Conservation (phyloP, 148 eudicot species). For the Hydrangea macrophylla region DNA sequence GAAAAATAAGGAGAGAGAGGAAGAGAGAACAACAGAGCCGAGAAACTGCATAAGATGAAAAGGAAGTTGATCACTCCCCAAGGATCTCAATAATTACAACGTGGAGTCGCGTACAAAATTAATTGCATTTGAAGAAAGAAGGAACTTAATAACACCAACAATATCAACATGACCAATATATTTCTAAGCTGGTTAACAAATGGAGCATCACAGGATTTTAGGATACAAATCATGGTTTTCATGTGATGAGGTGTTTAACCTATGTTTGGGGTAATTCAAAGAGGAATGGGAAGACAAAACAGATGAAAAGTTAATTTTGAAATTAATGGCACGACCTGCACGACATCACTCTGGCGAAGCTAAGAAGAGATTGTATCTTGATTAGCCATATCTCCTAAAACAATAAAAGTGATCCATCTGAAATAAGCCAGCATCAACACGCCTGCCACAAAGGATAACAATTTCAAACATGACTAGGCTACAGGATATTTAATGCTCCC, state of each 20-base stretch:
- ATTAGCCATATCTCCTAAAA: no score
- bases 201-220: neutral
- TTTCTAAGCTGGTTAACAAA: neutral
- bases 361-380: neutral
- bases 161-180: neutral
- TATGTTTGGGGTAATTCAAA: neutral
- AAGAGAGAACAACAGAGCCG: neutral
- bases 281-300: neutral
- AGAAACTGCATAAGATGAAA: neutral
- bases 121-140: neutral
- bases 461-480: no score
- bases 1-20: neutral
- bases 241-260: neutral
- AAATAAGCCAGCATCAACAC: constrained; percentile 2
- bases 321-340: neutral
- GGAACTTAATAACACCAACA: neutral
- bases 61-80: constrained; percentile 11
- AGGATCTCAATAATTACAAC: neutral
- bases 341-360: neutral
- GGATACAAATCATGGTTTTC: neutral
- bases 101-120: neutral
- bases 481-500: no score
- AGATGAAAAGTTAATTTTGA: neutral
- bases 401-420: neutral
- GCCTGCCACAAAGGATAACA: neutral